Evolutionary conservation across 106 monocot species (phyloP), one percentile per base, ranked within the genome.

Genomic region (Amphibolis antarctica): DNA sequence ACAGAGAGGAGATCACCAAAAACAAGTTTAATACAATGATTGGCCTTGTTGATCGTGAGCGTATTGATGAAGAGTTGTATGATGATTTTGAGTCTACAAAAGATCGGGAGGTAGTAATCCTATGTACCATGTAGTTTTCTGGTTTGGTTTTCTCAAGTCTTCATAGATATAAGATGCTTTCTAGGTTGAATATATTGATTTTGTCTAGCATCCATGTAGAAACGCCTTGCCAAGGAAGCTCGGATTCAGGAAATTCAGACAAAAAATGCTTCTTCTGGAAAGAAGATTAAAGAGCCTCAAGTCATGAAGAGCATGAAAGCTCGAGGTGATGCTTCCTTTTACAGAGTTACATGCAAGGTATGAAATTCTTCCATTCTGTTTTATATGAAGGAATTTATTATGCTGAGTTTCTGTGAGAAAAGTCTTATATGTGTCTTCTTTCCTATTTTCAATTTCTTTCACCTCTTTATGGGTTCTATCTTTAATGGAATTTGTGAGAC

Each of bases 81-180:
- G 96, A 82, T 75, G 96, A 90, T 77, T 98, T 98, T 74, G 96
- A 98, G 58, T 82, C 96, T 62, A 64, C 66, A 26, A 98, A 98
- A 65, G 90, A 78, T 82, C 96, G 96, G 48, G 96, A 98, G 90
- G 96, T 98, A 36, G 36, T 36, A 36, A 36, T 36, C 7, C 2
- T 7, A 36, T 36, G 53, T 23, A 29, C 29, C 44, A 28, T 57
- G 14, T 57, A 10, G 28, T n/a, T 57, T 28, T 57, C 6, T 13
- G 26, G 10, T 49, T 2, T 49, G n/a, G n/a, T n/a, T n/a, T n/a
- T n/a, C n/a, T n/a, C n/a, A n/a, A n/a, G n/a, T n/a, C n/a, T n/a
- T n/a, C n/a, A n/a, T n/a, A n/a, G n/a, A n/a, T n/a, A 49, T 3
- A 17, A 49, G 21, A 17, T 59, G 30, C 7, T 23, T 19, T 59